Conservation (phyloP, 2,329 filamentous ascomycete species). For the Botrytis fabae region DNA sequence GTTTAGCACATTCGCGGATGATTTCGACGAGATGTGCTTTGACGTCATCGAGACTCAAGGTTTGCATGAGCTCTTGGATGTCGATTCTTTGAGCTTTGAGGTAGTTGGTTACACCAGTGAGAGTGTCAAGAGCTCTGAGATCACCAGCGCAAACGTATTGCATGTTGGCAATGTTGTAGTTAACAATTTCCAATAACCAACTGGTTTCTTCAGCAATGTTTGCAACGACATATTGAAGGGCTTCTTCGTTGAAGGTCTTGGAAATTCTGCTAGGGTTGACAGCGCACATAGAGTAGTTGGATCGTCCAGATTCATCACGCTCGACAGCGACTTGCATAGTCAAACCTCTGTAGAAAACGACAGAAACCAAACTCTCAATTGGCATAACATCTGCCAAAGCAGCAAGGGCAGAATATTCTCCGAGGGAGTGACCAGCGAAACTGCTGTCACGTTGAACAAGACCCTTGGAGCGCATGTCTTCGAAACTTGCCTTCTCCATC, state of each 20-base stretch:
- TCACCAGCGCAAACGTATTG: slow-evolving; percentile 74
- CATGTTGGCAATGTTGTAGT: slow-evolving; percentile 78
- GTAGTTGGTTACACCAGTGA: slow-evolving; percentile 77
- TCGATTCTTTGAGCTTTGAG: slow-evolving; percentile 97
- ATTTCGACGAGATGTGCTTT: slow-evolving; percentile 88
- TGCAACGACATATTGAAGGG: slow-evolving; percentile 93
- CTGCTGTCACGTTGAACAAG: slow-evolving; percentile 94
- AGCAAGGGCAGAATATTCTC: slow-evolving; percentile 96
- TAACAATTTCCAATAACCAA: slow-evolving; percentile 98
- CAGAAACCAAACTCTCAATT: slow-evolving; percentile 97
- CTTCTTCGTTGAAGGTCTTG: slow-evolving; percentile 98
- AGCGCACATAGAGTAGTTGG: slow-evolving; percentile 99
- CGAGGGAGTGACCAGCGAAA: slow-evolving; percentile 95
- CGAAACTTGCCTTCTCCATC: slow-evolving; percentile 99
- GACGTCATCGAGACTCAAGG: slow-evolving; percentile 83
- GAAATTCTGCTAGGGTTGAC: slow-evolving; percentile 98
- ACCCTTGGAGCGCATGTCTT: slow-evolving; percentile 98
- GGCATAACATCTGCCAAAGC: slow-evolving; percentile 98
- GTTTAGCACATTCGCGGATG: slow-evolving; percentile 82
- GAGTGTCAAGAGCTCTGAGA: slow-evolving; percentile 68
- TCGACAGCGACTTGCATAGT: slow-evolving; percentile 99
- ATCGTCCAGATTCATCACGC: slow-evolving; percentile 86
- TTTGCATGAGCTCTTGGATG: slow-evolving; percentile 88
- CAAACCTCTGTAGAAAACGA: slow-evolving; percentile 97
- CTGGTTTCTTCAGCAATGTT: slow-evolving; percentile 91